Evolutionary conservation across 495 filamentous ascomycete genomes (phyloP), one percentile per base, ranked within the genome.

Genomic region (Oidiodendron maius): DNA sequence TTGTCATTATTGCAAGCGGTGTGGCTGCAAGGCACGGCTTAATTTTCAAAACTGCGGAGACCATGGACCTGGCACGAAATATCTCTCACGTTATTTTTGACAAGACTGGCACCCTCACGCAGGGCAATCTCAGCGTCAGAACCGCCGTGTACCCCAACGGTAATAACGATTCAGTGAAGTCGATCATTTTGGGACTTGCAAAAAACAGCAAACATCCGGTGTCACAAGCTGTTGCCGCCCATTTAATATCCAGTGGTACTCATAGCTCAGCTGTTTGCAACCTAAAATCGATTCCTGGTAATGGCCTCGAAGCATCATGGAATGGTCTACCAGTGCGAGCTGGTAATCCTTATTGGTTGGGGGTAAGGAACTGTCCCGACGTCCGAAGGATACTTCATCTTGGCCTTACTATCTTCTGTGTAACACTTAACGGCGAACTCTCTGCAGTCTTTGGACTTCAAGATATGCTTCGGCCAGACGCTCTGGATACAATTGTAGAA

Each of bases 91-190:
- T 91, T n/a, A 71, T 91, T 3, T 88, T 93, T 54, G 87, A 91
- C 70, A 91, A 91, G 61, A 91, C 87, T 0, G 87, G 87, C 0
- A 93, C 87, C 3, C 61, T 91, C 0, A 91, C 87, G 0, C 62
- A 71, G 40, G 84, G 81, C 0, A 74, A 71, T 30, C 65, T 88
- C 0, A 49, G 61, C 4, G 77, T 89, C 0, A 62, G 62, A 2
- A 48, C 37, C 0, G 66, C 75, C 25, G 58, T 71, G 12, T 66
- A 67, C 53, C 49, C 55, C 1, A 53, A 37, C 24, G 56, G 46
- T 3, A 54, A 36, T 18, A 18, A 9, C n/a, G 24, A 21, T 40
- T 48, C 44, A 1, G 12, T 28, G 13, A 10, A 4, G n/a, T 43
- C 52, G 6, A 50, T 78, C 41, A 60, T 76, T 9, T 57, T 76